Evolutionary conservation across 2,329 filamentous ascomycete species (phyloP).

Genomic region (Microdochium nivale): DNA sequence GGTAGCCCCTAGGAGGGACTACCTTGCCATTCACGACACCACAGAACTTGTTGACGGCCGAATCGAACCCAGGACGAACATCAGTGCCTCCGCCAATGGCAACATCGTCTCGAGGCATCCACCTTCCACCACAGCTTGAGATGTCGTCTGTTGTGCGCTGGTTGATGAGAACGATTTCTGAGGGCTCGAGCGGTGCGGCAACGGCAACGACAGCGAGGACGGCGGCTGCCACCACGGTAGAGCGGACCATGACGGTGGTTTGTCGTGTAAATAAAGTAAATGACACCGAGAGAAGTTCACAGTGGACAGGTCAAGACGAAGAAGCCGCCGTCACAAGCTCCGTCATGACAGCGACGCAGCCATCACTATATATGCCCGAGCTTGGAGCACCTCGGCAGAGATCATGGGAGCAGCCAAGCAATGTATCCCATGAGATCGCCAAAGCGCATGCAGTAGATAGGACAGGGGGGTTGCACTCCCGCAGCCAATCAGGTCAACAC

Average conservation of each 20-base stretch:
- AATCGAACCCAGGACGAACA: constrained; percentile 13
- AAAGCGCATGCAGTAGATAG: no score
- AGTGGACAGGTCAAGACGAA: no score
- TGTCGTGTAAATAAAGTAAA: neutral
- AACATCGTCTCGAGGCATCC: constrained; percentile 17
- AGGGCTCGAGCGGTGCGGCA: neutral
- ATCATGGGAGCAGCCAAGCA: no score
- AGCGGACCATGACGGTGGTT: neutral
- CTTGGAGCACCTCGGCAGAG: no score
- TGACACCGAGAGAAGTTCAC: no score
- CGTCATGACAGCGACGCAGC: no score
- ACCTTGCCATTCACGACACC: constrained; percentile 10
- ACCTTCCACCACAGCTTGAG: constrained; percentile 15
- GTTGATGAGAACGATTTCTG: neutral
- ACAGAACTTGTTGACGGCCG: constrained; percentile 18
- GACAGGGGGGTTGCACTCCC: no score
- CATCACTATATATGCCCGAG: no score
- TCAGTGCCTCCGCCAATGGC: constrained; percentile 15
- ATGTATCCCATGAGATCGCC: no score
- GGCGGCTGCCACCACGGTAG: neutral
- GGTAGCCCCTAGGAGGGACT: constrained; percentile 12
- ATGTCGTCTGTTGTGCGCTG: constrained; percentile 10
- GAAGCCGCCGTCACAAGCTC: no score
- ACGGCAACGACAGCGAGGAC: neutral
- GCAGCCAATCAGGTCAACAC: no score